Base-by-base conservation (phyloP, 495 filamentous ascomycete genomes). In the Annulohypoxylon moriforme region DNA sequence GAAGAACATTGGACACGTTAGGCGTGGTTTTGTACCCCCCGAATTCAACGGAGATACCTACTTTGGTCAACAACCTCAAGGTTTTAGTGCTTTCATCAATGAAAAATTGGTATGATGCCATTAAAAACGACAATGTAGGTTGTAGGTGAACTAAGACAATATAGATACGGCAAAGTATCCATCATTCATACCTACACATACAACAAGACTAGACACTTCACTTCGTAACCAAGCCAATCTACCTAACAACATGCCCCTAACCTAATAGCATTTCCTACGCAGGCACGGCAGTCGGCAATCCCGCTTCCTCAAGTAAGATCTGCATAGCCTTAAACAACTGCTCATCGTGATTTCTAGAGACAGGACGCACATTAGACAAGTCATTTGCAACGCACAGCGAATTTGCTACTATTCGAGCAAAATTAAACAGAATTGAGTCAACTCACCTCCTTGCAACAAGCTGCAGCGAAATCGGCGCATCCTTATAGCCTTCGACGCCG, bases 401-500 rank as follows among this genome's bases (percentile, higher is more conserved):
- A 36, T 36, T 36, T 8, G 10, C 40, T 20, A 9, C 40, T 9
- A 20, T 9, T 18, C 40, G 16, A 20, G 8, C 16, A 7, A 8
- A 18, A 44, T 44, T n/a, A 44, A 44, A 44, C 7, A 9, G 20
- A 44, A 44, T 8, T 11, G 13, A 10, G 18, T 13, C 3, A 47
- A 68, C 59, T 68, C 77, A 85, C 60, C 77, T 80, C 18, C 84
- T 76, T 1, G 81, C 85, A 14, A 89, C 82, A 71, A 88, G 76
- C 76, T 89, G 88, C 55, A 89, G 71, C 7, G 83, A 82, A 20
- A 89, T 79, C 16, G 86, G 88, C 74, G 87, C 81, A 24, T 75
- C 79, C 46, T 63, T 72, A 47, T 78, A 82, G 13, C 79, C 78
- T 42, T 76, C 73, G 0, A 64, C 76, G 6, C 78, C 77, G 58